These are phyloP conservation scores for Hanseniaspora taiwanica DNA, from an alignment of 805 yeast genomes.

Conservation along the genomic window DNA sequence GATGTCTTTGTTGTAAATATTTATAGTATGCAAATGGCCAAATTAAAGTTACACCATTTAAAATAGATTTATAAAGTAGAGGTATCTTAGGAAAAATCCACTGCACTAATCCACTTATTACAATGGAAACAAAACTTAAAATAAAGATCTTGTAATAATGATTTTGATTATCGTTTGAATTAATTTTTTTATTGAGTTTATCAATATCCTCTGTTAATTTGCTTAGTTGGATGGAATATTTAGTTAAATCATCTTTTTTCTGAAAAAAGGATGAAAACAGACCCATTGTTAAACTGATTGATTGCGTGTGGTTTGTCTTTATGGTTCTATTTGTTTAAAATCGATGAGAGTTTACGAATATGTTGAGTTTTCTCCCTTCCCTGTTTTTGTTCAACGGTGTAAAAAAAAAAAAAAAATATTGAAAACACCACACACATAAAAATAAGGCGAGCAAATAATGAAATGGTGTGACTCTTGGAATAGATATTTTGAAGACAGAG, in stretches of 20 bases:
- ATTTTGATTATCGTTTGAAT: background rate
- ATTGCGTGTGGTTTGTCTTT: background rate
- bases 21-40: background rate
- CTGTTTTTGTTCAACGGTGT: no score
- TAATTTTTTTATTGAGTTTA: slow-evolving; percentile 1
- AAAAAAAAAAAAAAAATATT: no score
- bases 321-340: no score
- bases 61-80: slow-evolving; percentile 1
- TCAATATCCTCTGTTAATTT: slow-evolving; percentile 3
- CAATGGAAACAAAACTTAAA: background rate
- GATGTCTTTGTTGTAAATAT: background rate
- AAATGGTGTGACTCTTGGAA: background rate
- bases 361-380: no score
- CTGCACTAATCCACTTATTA: slow-evolving; percentile 1
- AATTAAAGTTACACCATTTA: slow-evolving; percentile 6
- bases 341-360: no score
- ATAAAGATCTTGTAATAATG: background rate
- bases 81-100: slow-evolving; percentile 3
- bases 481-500: background rate
- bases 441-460: no score
- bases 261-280: background rate
- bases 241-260: slow-evolving; percentile 2
- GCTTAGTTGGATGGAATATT: slow-evolving; percentile 4
- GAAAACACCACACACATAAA: no score
- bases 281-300: background rate